Percentiles rank a stretch among this genome's conserved stretches.
These are phyloP conservation scores for Fusarium penzigii DNA, from an alignment of 2,329 filamentous ascomycete species.

Conservation along the genomic window DNA sequence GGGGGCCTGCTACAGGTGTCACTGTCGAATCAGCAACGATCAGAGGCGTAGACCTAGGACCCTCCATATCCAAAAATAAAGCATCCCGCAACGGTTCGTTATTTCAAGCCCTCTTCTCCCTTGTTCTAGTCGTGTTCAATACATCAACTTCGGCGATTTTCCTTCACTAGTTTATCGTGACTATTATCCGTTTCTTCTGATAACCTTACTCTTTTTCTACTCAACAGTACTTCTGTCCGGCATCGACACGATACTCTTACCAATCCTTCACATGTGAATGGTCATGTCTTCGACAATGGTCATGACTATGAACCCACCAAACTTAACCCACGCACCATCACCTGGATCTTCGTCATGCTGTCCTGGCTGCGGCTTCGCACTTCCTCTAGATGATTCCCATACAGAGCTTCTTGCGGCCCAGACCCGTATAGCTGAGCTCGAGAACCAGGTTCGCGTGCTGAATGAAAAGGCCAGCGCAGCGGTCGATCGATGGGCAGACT, in stretches of 20 bases:
- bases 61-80: not conserved
- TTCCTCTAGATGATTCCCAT: conserved; percentile 40
- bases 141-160: not conserved
- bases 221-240: not conserved
- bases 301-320: conserved; percentile 36
- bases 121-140: not conserved
- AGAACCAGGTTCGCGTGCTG: conserved; percentile 68
- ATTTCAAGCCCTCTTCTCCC: not conserved
- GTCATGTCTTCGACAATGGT: conserved; percentile 34
- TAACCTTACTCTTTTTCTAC: not conserved
- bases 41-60: not conserved
- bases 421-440: conserved; percentile 66
- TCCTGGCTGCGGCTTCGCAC: conserved; percentile 50
- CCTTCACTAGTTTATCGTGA: too few species aligned
- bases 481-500: conserved; percentile 70
- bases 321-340: conserved; percentile 24
- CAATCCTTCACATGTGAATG: conserved; percentile 5
- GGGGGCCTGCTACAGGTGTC: too few species aligned
- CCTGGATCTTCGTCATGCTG: conserved; percentile 42
- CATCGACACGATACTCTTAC: not conserved
- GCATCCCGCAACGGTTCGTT: not conserved
- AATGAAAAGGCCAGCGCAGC: conserved; percentile 69
- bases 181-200: too few species aligned
- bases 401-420: conserved; percentile 54
- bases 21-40: not conserved